Conservation (phyloP, 2,329 filamentous ascomycete genomes). For the Podosphaera fusca region DNA sequence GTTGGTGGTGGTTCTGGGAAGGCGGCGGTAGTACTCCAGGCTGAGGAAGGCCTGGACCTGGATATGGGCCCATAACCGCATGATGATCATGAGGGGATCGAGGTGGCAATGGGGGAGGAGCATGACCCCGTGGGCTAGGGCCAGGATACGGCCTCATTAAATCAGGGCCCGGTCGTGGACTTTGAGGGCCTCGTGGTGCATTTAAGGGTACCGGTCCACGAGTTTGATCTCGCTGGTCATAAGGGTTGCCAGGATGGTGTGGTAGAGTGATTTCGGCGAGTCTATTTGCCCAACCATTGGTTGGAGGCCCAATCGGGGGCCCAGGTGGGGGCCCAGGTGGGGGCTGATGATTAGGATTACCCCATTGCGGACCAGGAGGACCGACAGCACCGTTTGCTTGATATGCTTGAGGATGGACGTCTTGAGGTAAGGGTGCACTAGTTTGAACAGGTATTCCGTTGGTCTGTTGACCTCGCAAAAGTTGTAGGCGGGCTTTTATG, state of each 20-base stretch:
- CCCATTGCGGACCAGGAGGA: slow-evolving; percentile 76
- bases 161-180: slow-evolving; percentile 45
- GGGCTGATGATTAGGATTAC: slow-evolving; percentile 46
- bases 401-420: slow-evolving; percentile 88
- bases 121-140: slow-evolving; percentile 30
- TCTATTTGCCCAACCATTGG: slow-evolving; percentile 35
- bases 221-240: slow-evolving; percentile 54
- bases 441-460: slow-evolving; percentile 48
- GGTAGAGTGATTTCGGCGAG: slow-evolving; percentile 60
- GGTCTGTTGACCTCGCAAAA: slow-evolving; percentile 61
- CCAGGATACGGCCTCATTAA: slow-evolving; percentile 47
- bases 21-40: slow-evolving; percentile 25
- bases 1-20: slow-evolving; percentile 26
- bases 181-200: slow-evolving; percentile 38
- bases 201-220: slow-evolving; percentile 39
- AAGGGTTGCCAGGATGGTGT: slow-evolving; percentile 58
- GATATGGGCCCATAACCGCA: slow-evolving; percentile 13
- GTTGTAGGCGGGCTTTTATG: slow-evolving; percentile 81
- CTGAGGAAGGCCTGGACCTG: slow-evolving; percentile 18
- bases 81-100: slow-evolving; percentile 25
- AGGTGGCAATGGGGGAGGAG: slow-evolving; percentile 31
- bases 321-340: slow-evolving; percentile 24
- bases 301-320: slow-evolving; percentile 14
- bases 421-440: slow-evolving; percentile 70
- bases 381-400: slow-evolving; percentile 63